A percentile compares a stretch with the other conserved stretches of the same genome.
phyloP scores from a whole-genome alignment of 2,329 filamentous ascomycete species.

The Cladosporium phlei region DNA sequence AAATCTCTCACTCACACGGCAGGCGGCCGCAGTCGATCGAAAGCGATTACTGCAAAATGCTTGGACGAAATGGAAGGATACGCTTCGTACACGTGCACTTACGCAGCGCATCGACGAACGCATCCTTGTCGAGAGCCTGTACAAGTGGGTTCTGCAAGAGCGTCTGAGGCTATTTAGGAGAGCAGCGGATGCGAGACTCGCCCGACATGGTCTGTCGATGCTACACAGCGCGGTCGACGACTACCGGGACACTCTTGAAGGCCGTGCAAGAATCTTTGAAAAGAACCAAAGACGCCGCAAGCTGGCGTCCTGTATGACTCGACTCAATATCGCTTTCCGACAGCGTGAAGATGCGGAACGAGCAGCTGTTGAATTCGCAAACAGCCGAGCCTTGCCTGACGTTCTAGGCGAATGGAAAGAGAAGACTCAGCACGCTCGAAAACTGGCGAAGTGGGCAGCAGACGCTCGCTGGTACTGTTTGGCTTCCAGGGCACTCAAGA shows the following conservation, averaged over 20 bases:
- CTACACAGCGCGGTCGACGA: conserved; percentile 14
- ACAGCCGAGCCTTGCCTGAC: conserved; percentile 36
- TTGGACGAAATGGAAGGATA: conserved; percentile 60
- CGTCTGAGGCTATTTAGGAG: conserved; percentile 38
- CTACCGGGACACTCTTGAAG: conserved; percentile 17
- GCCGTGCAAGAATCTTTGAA: conserved; percentile 18
- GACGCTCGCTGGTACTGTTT: conserved; percentile 54
- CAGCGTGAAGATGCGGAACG: conserved; percentile 32
- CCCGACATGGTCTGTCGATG: conserved; percentile 15
- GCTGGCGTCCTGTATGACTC: conserved; percentile 25
- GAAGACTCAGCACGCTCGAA: conserved; percentile 39
- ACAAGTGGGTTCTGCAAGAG: conserved; percentile 57
- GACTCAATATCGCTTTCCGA: conserved; percentile 27
- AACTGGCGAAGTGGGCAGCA: conserved; percentile 50
- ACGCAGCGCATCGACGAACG: conserved; percentile 52
- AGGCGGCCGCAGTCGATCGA: conserved; percentile 48
- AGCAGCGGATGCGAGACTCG: conserved; percentile 26
- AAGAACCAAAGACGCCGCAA: conserved; percentile 26
- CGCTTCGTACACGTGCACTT: conserved; percentile 51
- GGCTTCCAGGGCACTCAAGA: conserved; percentile 45
- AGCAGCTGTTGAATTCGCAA: conserved; percentile 39
- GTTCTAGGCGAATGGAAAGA: conserved; percentile 34
- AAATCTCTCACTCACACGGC: conserved; percentile 32
- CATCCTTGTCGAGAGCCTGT: conserved; percentile 51
- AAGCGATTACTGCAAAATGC: conserved; percentile 52